Base-by-base conservation (phyloP, 257 asterid genomes). In the Solanum piurae region DNA sequence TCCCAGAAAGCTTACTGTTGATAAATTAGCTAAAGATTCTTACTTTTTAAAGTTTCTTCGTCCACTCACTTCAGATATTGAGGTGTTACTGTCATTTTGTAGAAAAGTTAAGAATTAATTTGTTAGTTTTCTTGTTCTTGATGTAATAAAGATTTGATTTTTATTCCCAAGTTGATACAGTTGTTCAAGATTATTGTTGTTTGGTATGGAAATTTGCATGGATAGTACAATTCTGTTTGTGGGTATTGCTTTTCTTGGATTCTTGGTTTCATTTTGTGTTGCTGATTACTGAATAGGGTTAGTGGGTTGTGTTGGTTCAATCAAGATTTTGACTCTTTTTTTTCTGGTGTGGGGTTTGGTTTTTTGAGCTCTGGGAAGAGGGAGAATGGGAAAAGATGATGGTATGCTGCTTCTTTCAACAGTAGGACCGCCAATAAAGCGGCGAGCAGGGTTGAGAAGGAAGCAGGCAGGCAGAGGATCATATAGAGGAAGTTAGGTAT, bases 391-490 rank as follows among this genome's bases (percentile, higher is more conserved):
- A 93, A 92, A 88, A 90, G 93, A 91, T 90, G 99, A 95, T 91
- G 89, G 92, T 38, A 90, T 93, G 96, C 91, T 96, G 90, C 92
- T 97, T 83, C 98, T 86, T 46, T 73, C 98, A 33, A 95, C 98
- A 27, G 98, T 95, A 87, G 98, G 99, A 60, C 99, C 99, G 91
- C 98, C 97, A 76, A 95, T 97, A 90, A 95, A 95, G 93, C 94
- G 98, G 93, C 91, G 95, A 87, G 93, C 93, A 55, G 92, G 94
- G 91, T 88, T 97, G 95, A 94, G 98, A 91, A 95, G 98, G 96
- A 97, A 97, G 91, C 99, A 97, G 88, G 99, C 99, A 14, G 99
- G 99, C 58, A 95, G 99, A 94, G 99, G 99, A 91, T 97, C 99
- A 88, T 97, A 97, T 90, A 94, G 99, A 87, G 98, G 99, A 85